phyloP scores from a whole-genome alignment of 345 rosid species.

The Pseudoturritis turrita region DNA sequence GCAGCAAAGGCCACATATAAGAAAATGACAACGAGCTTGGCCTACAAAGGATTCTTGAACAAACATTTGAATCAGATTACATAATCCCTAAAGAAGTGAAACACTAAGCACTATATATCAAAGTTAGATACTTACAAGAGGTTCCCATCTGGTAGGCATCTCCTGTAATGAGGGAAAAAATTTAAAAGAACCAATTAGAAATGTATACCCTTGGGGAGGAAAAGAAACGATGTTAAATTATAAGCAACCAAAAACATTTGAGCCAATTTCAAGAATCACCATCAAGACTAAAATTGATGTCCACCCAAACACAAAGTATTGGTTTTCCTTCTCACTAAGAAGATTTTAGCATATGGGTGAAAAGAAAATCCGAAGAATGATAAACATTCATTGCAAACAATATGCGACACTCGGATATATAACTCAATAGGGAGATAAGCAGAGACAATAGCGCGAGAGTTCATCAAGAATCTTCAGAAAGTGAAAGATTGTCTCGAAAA shows the following conservation, averaged over 20 bases:
- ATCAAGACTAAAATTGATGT: neutral
- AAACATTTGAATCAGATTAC: neutral
- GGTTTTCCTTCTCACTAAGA: neutral
- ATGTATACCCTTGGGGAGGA: neutral
- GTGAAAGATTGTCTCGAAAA: neutral
- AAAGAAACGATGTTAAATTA: neutral
- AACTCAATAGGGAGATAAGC: neutral
- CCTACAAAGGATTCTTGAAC: neutral
- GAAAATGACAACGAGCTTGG: neutral
- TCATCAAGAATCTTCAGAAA: conserved; percentile 3
- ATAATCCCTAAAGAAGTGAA: neutral
- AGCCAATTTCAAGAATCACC: conserved; percentile 1
- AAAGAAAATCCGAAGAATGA: neutral
- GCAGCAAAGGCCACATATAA: neutral
- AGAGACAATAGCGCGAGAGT: neutral
- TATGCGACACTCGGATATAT: neutral
- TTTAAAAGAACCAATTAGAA: conserved; percentile 19
- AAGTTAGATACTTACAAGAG: conserved; percentile 57
- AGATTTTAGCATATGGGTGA: neutral
- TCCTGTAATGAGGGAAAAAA: conserved; percentile 43
- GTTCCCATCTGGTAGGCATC: conserved; percentile 71
- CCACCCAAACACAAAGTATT: neutral
- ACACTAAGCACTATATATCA: neutral
- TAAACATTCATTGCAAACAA: neutral
- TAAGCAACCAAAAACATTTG: neutral